Percentiles rank a stretch among this genome's conserved stretches.
These are phyloP conservation scores for Spathaspora arborariae DNA, from an alignment of 805 yeast genomes.

Conservation along the genomic window DNA sequence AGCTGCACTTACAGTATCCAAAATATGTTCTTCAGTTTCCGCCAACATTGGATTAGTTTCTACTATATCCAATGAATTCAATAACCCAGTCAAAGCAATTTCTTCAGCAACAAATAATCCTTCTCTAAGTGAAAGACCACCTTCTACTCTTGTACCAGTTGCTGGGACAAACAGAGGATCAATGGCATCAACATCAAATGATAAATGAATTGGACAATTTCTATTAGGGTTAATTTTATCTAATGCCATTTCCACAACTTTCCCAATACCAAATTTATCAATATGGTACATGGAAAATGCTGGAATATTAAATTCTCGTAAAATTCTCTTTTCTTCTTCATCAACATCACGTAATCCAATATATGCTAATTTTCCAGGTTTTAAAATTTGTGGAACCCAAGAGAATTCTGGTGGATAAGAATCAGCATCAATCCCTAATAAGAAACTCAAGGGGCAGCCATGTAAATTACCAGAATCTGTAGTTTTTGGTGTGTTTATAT, in stretches of 20 bases:
- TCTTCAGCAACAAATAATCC: constrained; percentile 92
- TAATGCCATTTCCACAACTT: constrained; percentile 89
- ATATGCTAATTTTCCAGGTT: constrained; percentile 73
- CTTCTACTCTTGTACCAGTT: constrained; percentile 96
- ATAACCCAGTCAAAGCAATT: constrained; percentile 82
- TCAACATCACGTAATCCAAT: constrained; percentile 95
- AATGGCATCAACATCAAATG: constrained; percentile 95
- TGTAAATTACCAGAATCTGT: constrained; percentile 89
- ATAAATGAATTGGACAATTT: constrained; percentile 73
- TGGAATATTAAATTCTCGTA: constrained; percentile 66
- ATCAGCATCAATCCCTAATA: constrained; percentile 73
- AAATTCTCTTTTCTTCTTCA: constrained; percentile 71
- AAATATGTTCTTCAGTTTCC: constrained; percentile 64
- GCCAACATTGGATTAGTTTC: constrained; percentile 92
- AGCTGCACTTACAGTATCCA: constrained; percentile 87
- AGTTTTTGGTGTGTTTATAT: constrained; percentile 82
- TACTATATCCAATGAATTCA: constrained; percentile 85
- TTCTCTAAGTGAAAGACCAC: constrained; percentile 92
- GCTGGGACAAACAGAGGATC: constrained; percentile 95
- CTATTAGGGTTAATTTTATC: constrained; percentile 69
- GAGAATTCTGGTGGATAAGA: constrained; percentile 67
- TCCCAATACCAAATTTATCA: constrained; percentile 88
- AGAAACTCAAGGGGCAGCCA: constrained; percentile 93
- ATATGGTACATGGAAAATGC: constrained; percentile 96
- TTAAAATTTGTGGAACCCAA: constrained; percentile 76